A percentile compares a stretch with the other conserved stretches of the same genome.
These are phyloP conservation scores for Aspergillus latus DNA, from an alignment of 2,329 filamentous ascomycete genomes.

Conservation along the genomic window DNA sequence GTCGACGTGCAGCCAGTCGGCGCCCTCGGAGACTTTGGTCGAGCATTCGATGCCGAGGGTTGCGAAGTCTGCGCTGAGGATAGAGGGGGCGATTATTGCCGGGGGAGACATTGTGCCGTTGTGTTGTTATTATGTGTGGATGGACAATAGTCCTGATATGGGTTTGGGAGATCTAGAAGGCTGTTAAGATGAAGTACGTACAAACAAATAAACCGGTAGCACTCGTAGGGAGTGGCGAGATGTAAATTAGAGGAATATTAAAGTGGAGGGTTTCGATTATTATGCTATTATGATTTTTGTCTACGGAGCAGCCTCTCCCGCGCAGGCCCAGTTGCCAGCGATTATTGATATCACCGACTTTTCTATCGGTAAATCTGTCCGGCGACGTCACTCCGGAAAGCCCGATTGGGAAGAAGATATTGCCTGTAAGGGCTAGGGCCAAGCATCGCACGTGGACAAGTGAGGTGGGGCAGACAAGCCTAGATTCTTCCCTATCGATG, in stretches of 20 bases:
- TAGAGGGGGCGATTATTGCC: constrained; percentile 96
- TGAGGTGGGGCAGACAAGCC: too few species aligned
- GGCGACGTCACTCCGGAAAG: constrained; percentile 27
- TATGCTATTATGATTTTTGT: neutral
- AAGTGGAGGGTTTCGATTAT: neutral
- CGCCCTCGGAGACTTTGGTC: constrained; percentile 79
- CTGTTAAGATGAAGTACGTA: too few species aligned
- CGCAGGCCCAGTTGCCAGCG: constrained; percentile 3
- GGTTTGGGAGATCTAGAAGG: too few species aligned
- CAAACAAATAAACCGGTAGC: too few species aligned
- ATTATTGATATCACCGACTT: constrained; percentile 21
- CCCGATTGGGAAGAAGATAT: constrained; percentile 19
- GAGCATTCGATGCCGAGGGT: constrained; percentile 82
- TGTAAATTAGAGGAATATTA: neutral
- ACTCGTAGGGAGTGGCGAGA: neutral
- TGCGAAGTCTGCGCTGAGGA: constrained; percentile 94
- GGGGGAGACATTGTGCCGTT: constrained; percentile 70
- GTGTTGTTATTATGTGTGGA: neutral
- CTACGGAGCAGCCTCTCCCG: neutral
- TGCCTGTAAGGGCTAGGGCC: constrained; percentile 26
- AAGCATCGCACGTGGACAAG: constrained; percentile 16
- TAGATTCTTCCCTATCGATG: too few species aligned
- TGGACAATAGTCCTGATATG: too few species aligned
- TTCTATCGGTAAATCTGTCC: neutral
- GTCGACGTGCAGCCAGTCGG: constrained; percentile 93